Percentiles rank a stretch among this genome's conserved stretches.
phyloP scores from a whole-genome alignment of 257 asterid species.

The Penstemon eatonii region DNA sequence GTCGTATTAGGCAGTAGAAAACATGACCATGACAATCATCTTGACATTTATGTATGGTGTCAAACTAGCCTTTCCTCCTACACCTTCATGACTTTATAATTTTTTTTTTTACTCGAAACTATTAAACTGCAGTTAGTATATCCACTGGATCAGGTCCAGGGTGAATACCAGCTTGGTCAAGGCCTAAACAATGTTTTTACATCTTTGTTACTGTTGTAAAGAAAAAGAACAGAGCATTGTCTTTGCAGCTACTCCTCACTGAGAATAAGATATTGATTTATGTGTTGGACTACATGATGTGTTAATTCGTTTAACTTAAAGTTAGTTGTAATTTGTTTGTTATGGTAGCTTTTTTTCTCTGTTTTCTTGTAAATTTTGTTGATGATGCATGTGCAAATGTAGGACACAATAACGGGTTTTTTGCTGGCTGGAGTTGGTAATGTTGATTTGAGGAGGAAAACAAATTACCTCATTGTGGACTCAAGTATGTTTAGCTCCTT shows the following conservation, averaged over 20 bases:
- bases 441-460: conserved; percentile 92
- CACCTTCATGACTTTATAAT: background rate
- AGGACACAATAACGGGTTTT: conserved; percentile 93
- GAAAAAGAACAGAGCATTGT: too few species aligned
- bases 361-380: conserved; percentile 3
- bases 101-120: background rate
- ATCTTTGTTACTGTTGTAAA: background rate
- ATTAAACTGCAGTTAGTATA: background rate
- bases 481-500: conserved; percentile 56
- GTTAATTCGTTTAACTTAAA: background rate
- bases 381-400: conserved; percentile 31
- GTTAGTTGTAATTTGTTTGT: background rate
- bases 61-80: background rate
- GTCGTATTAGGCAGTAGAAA: background rate
- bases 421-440: conserved; percentile 98
- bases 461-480: conserved; percentile 89
- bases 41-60: background rate
- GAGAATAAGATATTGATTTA: background rate
- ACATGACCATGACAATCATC: background rate
- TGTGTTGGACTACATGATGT: background rate
- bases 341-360: background rate
- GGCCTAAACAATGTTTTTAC: background rate
- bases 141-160: background rate
- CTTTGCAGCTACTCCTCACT: background rate
- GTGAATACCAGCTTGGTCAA: background rate